Conservation (phyloP, 2,329 filamentous ascomycete species). For the Ascochyta rabiei region DNA sequence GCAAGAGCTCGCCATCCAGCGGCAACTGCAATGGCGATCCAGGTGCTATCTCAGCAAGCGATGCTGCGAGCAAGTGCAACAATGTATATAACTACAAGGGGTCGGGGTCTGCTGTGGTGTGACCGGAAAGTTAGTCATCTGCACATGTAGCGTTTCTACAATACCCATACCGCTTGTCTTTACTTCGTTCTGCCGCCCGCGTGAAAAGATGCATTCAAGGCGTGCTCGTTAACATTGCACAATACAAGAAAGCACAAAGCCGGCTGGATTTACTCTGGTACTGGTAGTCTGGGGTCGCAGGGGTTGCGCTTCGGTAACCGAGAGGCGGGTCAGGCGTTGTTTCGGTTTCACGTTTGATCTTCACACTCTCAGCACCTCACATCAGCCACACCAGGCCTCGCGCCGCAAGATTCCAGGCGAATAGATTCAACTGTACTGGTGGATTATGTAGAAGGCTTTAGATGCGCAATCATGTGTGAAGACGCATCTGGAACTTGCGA, state of each 20-base stretch:
- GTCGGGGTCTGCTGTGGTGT: slow-evolving; percentile 1
- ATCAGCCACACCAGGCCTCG: slow-evolving; percentile 3
- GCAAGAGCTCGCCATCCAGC: slow-evolving; percentile 12
- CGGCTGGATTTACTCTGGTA: not conserved
- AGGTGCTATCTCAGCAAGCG: slow-evolving; percentile 21
- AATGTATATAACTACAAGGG: slow-evolving; percentile 33
- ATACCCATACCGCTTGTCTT: not conserved
- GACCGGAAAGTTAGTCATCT: not conserved
- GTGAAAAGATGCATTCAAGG: no score
- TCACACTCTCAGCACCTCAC: slow-evolving; percentile 11
- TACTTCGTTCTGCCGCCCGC: slow-evolving; percentile 4
- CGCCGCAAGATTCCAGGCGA: not conserved
- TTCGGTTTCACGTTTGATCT: slow-evolving; percentile 14
- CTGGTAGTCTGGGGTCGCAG: not conserved
- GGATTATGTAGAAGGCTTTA: not conserved
- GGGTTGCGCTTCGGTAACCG: slow-evolving; percentile 5
- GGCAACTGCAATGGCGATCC: slow-evolving; percentile 32
- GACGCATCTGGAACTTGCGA: no score
- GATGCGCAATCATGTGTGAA: not conserved
- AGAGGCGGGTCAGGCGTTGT: slow-evolving; percentile 1
- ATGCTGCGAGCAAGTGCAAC: slow-evolving; percentile 32
- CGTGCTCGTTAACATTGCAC: not conserved
- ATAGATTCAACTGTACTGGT: not conserved
- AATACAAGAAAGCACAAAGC: not conserved
- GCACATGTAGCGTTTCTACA: slow-evolving; percentile 1